These are phyloP conservation scores for Aspergillus ellipticus DNA, from an alignment of 495 filamentous ascomycete genomes.

Conservation along the genomic window DNA sequence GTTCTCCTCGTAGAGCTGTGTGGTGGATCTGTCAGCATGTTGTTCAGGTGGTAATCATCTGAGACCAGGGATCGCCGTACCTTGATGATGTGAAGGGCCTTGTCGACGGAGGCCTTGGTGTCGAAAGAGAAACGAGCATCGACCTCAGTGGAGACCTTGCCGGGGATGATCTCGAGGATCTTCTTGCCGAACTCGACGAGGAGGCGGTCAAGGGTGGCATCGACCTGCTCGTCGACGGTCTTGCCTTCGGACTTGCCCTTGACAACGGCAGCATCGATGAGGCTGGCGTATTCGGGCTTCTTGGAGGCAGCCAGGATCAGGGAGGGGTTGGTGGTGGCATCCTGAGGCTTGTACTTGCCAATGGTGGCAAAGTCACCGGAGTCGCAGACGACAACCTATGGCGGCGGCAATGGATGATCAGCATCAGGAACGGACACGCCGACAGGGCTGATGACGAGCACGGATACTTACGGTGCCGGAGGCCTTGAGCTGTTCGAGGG, in stretches of 20 bases:
- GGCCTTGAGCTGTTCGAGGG: conserved; percentile 95
- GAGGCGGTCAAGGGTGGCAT: conserved; percentile 82
- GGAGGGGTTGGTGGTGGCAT: conserved; percentile 99
- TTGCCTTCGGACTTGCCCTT: conserved; percentile 75
- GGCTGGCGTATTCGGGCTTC: conserved; percentile 91
- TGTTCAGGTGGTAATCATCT: not conserved
- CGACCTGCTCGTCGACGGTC: conserved; percentile 69
- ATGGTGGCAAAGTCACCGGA: conserved; percentile 61
- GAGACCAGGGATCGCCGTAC: conserved; percentile 44
- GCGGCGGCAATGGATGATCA: not conserved
- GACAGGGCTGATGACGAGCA: conserved; percentile 45
- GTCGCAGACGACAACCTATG: conserved; percentile 29
- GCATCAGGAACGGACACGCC: conserved; percentile 16
- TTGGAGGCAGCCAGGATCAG: conserved; percentile 97
- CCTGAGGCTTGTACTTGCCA: conserved; percentile 99
- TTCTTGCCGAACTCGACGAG: conserved; percentile 97
- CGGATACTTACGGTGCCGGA: conserved; percentile 92
- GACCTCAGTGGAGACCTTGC: conserved; percentile 98
- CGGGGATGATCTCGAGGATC: conserved; percentile 95
- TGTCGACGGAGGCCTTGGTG: conserved; percentile 84
- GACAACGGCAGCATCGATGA: conserved; percentile 82
- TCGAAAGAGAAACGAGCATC: conserved; percentile 96
- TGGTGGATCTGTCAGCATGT: conserved; percentile 10
- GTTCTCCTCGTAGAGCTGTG: conserved; percentile 83
- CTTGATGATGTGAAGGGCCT: conserved; percentile 96